Percentiles rank a stretch among this genome's conserved stretches.
phyloP scores from a whole-genome alignment of 352 stramenopile species.

The Phytophthora colocasiae region DNA sequence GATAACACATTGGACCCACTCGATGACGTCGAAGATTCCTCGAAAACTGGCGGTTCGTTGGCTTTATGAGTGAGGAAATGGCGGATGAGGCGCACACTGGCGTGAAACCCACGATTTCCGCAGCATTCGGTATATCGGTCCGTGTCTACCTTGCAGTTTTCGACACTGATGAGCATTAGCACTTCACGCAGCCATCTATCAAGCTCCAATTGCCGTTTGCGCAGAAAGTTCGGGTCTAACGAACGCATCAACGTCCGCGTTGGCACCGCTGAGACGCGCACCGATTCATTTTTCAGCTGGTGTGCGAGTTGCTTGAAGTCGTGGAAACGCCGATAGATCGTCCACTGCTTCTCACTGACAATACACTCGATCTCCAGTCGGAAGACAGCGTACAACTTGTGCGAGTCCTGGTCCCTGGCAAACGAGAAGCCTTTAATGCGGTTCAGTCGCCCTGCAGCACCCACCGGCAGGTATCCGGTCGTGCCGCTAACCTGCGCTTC shows the following conservation, averaged over 20 bases:
- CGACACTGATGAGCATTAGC: slow-evolving; percentile 80
- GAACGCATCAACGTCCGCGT: slow-evolving; percentile 84
- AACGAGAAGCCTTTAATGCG: slow-evolving; percentile 86
- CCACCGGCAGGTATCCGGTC: slow-evolving; percentile 72
- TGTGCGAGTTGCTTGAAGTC: slow-evolving; percentile 88
- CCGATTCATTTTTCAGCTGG: slow-evolving; percentile 84
- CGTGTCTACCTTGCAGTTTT: slow-evolving; percentile 82
- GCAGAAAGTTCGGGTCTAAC: slow-evolving; percentile 83
- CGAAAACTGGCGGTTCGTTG: slow-evolving; percentile 77
- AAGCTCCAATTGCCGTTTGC: slow-evolving; percentile 84
- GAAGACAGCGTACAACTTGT: slow-evolving; percentile 86
- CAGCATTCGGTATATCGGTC: slow-evolving; percentile 69
- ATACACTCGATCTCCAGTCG: slow-evolving; percentile 87
- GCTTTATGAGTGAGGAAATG: slow-evolving; percentile 80
- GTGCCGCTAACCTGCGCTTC: slow-evolving; percentile 72
- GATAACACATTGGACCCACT: slow-evolving; percentile 28
- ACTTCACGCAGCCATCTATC: slow-evolving; percentile 87
- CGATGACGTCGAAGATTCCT: slow-evolving; percentile 47
- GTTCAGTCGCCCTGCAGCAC: slow-evolving; percentile 72
- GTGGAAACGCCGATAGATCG: slow-evolving; percentile 86
- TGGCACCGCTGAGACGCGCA: slow-evolving; percentile 76
- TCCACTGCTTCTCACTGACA: slow-evolving; percentile 88
- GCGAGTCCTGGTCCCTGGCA: slow-evolving; percentile 63
- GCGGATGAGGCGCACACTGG: slow-evolving; percentile 71
- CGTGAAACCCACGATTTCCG: slow-evolving; percentile 69